Base-by-base conservation (phyloP, 768 basidiomycete genomes). In the Suillus luteus region DNA sequence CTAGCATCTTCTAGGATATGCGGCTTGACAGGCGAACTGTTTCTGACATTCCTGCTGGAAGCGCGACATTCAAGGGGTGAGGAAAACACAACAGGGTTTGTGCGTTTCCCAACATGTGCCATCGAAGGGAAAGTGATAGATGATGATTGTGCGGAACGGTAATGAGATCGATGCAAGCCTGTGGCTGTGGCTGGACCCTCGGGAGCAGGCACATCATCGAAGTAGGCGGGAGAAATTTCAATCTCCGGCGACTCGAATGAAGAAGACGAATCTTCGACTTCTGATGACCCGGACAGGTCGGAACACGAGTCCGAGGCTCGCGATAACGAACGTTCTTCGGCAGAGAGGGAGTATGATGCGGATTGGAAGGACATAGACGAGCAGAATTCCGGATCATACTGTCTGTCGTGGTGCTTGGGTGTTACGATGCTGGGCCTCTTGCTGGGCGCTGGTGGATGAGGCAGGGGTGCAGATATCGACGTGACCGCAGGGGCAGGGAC, bases 131-230 rank as follows among this genome's bases (percentile, higher is more conserved):
- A 68, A 2, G 66, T 37, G 11, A 75, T 27, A 0, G 69, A 70
- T 43, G 69, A 70, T 38, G 72, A 62, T 15, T 62, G 70, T 14
- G 67, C 55, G 0, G 63, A 17, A 11, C 67, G 70, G 40, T 75
- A 76, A 38, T 75, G 70, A n/a, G 65, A 77, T 54, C 68, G 67
- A 27, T 76, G 64, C 7, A 78, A 68, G 63, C 74, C 75, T 2
- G 79, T 76, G 19, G 80, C 77, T 1, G 79, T 82, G 15, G 80
- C 80, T 17, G 80, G 81, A 1, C 81, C 81, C 59, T 81, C 79
- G 1, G 81, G 81, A 0, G 78, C 76, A 8, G 82, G 80, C 15
- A 80, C 69, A 40, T 79, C 77, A 61, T 82, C 81, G 64, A 78
- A 81, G 65, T 76, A 77, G 10, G 81, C 81, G 17, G 80, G 80